Evolutionary conservation across 352 stramenopile genomes (phyloP).

Genomic region (Pythium chondricola): DNA sequence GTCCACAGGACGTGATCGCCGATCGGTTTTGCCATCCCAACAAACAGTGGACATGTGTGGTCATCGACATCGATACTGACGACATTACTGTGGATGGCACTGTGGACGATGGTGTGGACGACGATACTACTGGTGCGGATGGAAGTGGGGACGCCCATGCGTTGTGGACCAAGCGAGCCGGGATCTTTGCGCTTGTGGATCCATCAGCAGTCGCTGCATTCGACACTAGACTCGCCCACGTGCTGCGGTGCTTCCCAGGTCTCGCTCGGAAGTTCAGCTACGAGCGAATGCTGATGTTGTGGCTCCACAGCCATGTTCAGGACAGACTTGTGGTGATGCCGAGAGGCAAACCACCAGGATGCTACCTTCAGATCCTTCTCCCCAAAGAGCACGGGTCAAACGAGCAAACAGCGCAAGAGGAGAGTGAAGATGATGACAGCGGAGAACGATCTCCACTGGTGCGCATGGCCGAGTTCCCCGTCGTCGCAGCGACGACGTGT

Average conservation of each 20-base stretch:
- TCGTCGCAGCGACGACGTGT: constrained; percentile 33
- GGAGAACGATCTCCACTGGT: not conserved
- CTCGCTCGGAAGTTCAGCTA: constrained; percentile 9
- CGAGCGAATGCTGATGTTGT: constrained; percentile 24
- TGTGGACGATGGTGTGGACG: not conserved
- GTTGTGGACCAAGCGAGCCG: constrained; percentile 11
- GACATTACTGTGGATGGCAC: constrained; percentile 29
- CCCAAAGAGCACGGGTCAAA: constrained; percentile 5
- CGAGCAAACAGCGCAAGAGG: not conserved
- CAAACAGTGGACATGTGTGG: constrained; percentile 22
- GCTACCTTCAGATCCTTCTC: constrained; percentile 61
- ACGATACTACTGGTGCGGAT: not conserved
- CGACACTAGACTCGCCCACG: constrained; percentile 13
- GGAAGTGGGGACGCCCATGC: not conserved
- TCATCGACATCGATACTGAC: constrained; percentile 52
- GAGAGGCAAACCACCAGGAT: constrained; percentile 33
- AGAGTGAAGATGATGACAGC: not conserved
- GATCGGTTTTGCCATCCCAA: constrained; percentile 2
- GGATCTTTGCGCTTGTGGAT: constrained; percentile 3
- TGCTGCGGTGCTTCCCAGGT: constrained; percentile 13
- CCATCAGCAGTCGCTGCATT: constrained; percentile 3
- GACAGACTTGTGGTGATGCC: constrained; percentile 46
- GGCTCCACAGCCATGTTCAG: constrained; percentile 30
- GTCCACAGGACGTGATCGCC: constrained; percentile 21
- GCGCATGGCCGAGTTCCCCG: constrained; percentile 40